Evolutionary conservation across 2,329 filamentous ascomycete genomes (phyloP).

Genomic region (Aureobasidium sp.): DNA sequence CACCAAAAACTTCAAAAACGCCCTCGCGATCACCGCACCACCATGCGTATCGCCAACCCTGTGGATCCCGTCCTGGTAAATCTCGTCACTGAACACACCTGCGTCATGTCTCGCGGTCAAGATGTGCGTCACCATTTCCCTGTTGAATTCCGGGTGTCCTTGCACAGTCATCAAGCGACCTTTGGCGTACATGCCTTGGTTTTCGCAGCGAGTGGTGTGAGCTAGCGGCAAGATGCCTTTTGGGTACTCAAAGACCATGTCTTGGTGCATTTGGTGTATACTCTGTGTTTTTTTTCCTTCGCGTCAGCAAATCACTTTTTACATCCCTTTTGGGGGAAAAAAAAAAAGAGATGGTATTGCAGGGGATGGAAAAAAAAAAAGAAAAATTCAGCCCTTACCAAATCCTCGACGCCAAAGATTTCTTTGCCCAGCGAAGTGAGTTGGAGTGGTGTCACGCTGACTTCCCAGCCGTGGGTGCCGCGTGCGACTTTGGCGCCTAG

Average conservation of each 20-base stretch:
- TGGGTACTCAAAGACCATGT: conserved; percentile 63
- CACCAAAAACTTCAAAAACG: conserved; percentile 62
- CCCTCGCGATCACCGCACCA: conserved; percentile 65
- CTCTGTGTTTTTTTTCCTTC: conserved; percentile 38
- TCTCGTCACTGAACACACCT: conserved; percentile 63
- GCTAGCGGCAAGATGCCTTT: conserved; percentile 56
- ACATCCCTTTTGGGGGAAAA: conserved; percentile 22
- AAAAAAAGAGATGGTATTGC: not conserved
- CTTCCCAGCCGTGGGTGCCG: conserved; percentile 69
- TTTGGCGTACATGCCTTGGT: conserved; percentile 73
- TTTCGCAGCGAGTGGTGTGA: conserved; percentile 57
- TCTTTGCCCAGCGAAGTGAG: conserved; percentile 64
- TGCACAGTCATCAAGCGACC: conserved; percentile 67
- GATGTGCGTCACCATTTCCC: conserved; percentile 63
- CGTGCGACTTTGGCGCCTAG: conserved; percentile 60
- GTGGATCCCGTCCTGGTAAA: conserved; percentile 61
- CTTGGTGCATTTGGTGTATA: conserved; percentile 81
- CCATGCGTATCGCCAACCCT: conserved; percentile 66
- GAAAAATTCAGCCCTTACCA: conserved; percentile 39
- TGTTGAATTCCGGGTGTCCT: conserved; percentile 78
- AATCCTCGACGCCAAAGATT: conserved; percentile 59
- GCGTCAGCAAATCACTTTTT: not conserved
- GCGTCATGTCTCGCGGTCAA: conserved; percentile 55
- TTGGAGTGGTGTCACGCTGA: conserved; percentile 63
- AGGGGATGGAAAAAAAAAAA: not conserved